Base-by-base conservation (phyloP, 2,329 filamentous ascomycete species). In the Claviceps sp. region DNA sequence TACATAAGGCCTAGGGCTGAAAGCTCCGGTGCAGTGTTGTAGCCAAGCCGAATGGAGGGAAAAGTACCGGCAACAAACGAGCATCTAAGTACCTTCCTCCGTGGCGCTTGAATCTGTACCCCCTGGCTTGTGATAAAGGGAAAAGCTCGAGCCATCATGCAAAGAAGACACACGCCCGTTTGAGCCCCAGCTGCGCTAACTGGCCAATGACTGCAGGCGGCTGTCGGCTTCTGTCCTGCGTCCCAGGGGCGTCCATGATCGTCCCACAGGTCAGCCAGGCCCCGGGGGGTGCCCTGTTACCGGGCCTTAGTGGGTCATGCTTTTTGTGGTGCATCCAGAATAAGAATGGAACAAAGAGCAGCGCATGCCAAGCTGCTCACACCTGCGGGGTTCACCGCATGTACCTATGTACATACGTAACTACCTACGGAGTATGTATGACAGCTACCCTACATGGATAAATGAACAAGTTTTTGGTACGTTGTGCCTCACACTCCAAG, bases 141-240 rank as follows among this genome's bases (percentile, higher is more conserved):
- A 41, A 43, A 43, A 24, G 41, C 41, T 43, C 19, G 41, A 24
- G 41, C 41, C 41, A 43, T 41, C 40, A 24, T 43, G 41, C 50
- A 50, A 54, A 51, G 52, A 54, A 52, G 50, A 46, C 26, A 47
- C 50, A 47, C 48, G 19, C 38, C 46, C 39, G 38, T 49, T 51
- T 26, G 44, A 51, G 48, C 47, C 34, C 50, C 43, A 44, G 42
- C 30, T 26, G 17, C 41, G 47, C 37, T 42, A 34, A 37, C 41
- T 38, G 47, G 34, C 53, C 50, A 52, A 54, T 37, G 43, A 52
- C 5, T 40, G 26, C 41, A 17, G 40, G 16, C 40, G 40, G 5
- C 40, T 41, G 10, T 4, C 22, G 17, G 19, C 41, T 26, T 39
- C 17, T 38, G 34, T 34, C 34, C 30, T 47, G 30, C 39, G 48